phyloP scores from a whole-genome alignment of 352 stramenopile species.

The Phytophthora sojae region DNA sequence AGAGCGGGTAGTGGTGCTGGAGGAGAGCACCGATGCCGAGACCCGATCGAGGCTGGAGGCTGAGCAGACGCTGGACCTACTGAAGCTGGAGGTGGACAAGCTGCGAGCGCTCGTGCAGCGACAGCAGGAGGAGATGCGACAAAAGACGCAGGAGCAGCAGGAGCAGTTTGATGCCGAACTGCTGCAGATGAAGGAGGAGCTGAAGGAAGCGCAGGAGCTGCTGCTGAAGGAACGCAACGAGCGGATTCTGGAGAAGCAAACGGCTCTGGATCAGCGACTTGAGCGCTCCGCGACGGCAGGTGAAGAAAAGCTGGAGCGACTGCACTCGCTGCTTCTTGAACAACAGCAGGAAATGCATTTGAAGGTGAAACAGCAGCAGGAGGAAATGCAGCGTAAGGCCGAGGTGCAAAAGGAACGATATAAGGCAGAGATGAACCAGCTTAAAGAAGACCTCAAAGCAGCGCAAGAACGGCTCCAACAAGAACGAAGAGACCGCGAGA shows the following conservation, averaged over 20 bases:
- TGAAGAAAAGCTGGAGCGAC: slow-evolving; percentile 27
- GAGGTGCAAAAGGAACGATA: slow-evolving; percentile 37
- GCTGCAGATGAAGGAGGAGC: slow-evolving; percentile 41
- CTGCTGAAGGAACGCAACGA: slow-evolving; percentile 65
- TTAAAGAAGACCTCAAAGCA: slow-evolving; percentile 51
- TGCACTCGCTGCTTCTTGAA: slow-evolving; percentile 23
- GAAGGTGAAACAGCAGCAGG: slow-evolving; percentile 63
- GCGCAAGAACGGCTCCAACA: slow-evolving; percentile 58
- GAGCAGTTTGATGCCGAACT: slow-evolving; percentile 45
- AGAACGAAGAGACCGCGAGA: slow-evolving; percentile 49
- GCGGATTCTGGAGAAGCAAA: slow-evolving; percentile 69
- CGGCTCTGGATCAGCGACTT: slow-evolving; percentile 54
- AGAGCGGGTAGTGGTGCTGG: slow-evolving; percentile 62
- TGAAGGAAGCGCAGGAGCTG: slow-evolving; percentile 61
- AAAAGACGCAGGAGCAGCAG: slow-evolving; percentile 38
- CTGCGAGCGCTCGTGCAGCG: slow-evolving; percentile 57
- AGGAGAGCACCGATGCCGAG: slow-evolving; percentile 69
- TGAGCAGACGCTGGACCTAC: slow-evolving; percentile 73
- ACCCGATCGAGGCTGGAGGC: slow-evolving; percentile 55
- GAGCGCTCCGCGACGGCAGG: slow-evolving; percentile 26
- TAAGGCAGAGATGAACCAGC: slow-evolving; percentile 39
- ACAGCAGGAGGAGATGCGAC: slow-evolving; percentile 60
- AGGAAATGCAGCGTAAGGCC: slow-evolving; percentile 47
- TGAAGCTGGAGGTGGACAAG: slow-evolving; percentile 78
- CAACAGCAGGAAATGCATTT: slow-evolving; percentile 47